These are phyloP conservation scores for Mycena galericulata DNA, from an alignment of 768 basidiomycete genomes.

Conservation along the genomic window DNA sequence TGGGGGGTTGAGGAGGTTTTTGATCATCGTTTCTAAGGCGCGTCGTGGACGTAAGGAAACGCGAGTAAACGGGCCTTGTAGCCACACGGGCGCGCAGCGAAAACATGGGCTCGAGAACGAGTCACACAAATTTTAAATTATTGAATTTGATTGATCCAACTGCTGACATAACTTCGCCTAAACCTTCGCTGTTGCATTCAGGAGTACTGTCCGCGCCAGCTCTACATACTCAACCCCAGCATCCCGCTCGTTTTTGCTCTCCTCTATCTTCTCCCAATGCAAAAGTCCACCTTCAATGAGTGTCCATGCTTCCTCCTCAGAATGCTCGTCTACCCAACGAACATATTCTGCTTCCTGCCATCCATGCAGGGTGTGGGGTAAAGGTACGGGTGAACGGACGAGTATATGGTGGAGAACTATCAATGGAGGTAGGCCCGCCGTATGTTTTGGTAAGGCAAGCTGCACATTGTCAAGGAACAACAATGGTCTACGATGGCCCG, in stretches of 20 bases:
- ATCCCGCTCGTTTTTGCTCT: conserved; percentile 62
- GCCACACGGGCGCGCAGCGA: conserved; percentile 47
- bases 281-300: conserved; percentile 83
- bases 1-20: conserved; percentile 76
- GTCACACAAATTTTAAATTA: too few relatives aligned
- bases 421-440: conserved; percentile 84
- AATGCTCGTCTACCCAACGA: conserved; percentile 94
- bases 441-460: conserved; percentile 74
- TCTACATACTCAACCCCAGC: conserved; percentile 71
- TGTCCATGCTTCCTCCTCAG: conserved; percentile 81
- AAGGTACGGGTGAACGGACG: conserved; percentile 85
- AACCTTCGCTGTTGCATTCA: conserved; percentile 47
- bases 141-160: too few relatives aligned
- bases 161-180: conserved; percentile 3
- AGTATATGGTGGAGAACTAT: conserved; percentile 93
- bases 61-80: conserved; percentile 43
- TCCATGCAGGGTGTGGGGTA: conserved; percentile 90
- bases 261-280: conserved; percentile 82
- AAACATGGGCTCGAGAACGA: conserved; percentile 34
- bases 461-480: conserved; percentile 88
- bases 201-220: conserved; percentile 76
- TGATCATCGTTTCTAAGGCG: conserved; percentile 45
- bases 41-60: conserved; percentile 54
- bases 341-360: conserved; percentile 99
- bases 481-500: conserved; percentile 73